Evolutionary conservation across 2,329 filamentous ascomycete genomes (phyloP), one percentile per base, ranked within the genome.

Genomic region (Scytalidium sp.): DNA sequence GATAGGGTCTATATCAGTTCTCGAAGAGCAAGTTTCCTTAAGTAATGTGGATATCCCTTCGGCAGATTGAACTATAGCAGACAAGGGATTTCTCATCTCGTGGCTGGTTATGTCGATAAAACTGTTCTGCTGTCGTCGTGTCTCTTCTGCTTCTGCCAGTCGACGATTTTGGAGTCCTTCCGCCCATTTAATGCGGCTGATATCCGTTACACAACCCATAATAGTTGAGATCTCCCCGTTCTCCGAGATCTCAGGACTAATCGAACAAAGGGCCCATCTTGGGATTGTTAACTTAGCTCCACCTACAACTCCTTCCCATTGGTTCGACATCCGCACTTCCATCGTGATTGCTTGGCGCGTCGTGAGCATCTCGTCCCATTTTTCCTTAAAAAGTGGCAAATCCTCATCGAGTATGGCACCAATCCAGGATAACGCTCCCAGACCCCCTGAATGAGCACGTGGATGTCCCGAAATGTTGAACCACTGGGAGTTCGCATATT

Each of bases 131-230:
- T 87, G 82, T 25, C 81, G 75, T 66, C 93, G 92, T 50, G 90
- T 78, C 64, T 92, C 87, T 2, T 91, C 81, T 0, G 88, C 90
- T 64, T 94, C 89, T 60, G 91, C 81, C 57, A 88, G 84, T 51
- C 88, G 83, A 44, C 84, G 79, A 56, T 80, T 88, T 65, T 94
- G 89, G 23, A 90, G 81, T 43, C 84, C 83, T 65, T 94, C 89
- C 1, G 89, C 88, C 75, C 85, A 85, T 64, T 94, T 94, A 63
- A 93, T 88, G 48, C 86, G 81, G 17, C 85, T 90, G 54, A 95
- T 94, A 60, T 95, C 88, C 1, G 85, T 92, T 53, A 93, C 85
- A 60, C 84, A 88, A 61, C 64, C 41, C 78, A 75, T 15, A 3
- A 90, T 85, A 54, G 83, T 82, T 67, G 88, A 88, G 45, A 90